These are phyloP conservation scores for Immersiporthe knoxdaviesiana DNA, from an alignment of 2,329 filamentous ascomycete species.

Conservation along the genomic window DNA sequence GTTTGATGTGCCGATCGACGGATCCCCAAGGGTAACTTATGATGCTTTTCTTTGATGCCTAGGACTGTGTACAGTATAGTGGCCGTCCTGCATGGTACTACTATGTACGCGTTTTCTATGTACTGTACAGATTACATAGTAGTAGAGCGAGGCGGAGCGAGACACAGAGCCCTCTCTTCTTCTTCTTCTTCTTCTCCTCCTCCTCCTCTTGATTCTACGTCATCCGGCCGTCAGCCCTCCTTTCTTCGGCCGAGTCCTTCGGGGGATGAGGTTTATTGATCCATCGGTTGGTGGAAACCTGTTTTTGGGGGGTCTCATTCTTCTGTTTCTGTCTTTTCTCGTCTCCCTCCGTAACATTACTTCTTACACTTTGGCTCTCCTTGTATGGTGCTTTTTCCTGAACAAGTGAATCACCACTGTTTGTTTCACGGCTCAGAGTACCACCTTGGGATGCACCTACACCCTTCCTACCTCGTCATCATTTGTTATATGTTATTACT, in stretches of 20 bases:
- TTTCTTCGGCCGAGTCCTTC: conserved; percentile 3
- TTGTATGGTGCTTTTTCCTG: neutral
- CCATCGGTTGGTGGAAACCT: conserved; percentile 9
- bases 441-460: neutral
- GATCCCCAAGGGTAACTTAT: neutral
- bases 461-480: too few relatives aligned
- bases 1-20: conserved; percentile 22
- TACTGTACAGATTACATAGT: neutral
- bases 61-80: neutral
- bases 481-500: too few relatives aligned
- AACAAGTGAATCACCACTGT: neutral
- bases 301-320: neutral
- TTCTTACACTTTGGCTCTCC: neutral
- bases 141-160: too few relatives aligned
- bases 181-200: neutral
- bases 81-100: neutral
- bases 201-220: conserved; percentile 16
- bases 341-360: neutral
- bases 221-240: conserved; percentile 18
- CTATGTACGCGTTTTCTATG: neutral
- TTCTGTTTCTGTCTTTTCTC: neutral
- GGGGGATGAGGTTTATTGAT: conserved; percentile 3
- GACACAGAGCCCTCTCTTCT: too few relatives aligned
- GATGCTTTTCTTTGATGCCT: neutral
- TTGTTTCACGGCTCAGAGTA: neutral